Conservation (phyloP, 441 rosid species). For the Pelargonium citronellum region DNA sequence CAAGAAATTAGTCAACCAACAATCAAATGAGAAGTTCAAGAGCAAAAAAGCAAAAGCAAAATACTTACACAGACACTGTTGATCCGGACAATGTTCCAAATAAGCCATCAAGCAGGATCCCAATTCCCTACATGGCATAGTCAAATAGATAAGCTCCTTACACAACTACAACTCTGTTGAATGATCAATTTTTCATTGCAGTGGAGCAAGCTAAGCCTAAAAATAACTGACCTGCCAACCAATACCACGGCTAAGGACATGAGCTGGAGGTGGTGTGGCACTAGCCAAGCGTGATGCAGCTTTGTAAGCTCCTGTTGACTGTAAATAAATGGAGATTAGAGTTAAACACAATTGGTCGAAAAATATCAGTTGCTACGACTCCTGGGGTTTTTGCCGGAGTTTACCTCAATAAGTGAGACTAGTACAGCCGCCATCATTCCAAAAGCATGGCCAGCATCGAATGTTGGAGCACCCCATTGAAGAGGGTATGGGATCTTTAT, state of each 20-base stretch:
- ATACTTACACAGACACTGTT: slow-evolving; percentile 73
- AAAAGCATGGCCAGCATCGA: slow-evolving; percentile 97
- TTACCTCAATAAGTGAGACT: slow-evolving; percentile 90
- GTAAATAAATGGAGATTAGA: slow-evolving; percentile 15
- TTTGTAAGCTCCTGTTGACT: slow-evolving; percentile 98
- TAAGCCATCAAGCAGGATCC: slow-evolving; percentile 76
- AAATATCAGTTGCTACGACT: slow-evolving; percentile 12
- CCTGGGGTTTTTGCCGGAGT: slow-evolving; percentile 3
- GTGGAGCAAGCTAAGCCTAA: background rate
- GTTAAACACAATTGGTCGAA: background rate
- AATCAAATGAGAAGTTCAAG: slow-evolving; percentile 12
- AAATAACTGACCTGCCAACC: slow-evolving; percentile 53
- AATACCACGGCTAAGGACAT: slow-evolving; percentile 97
- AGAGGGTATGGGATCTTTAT: slow-evolving; percentile 97
- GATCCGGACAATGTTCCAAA: slow-evolving; percentile 88
- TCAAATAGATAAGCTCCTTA: slow-evolving; percentile 8
- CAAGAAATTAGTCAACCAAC: slow-evolving; percentile 16
- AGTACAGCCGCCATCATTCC: slow-evolving; percentile 98
- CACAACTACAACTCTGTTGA: background rate
- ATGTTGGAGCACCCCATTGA: slow-evolving; percentile 99
- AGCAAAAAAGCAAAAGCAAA: background rate
- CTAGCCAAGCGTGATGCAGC: slow-evolving; percentile 97
- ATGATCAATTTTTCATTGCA: background rate
- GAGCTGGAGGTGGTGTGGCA: slow-evolving; percentile 99
- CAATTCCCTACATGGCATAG: slow-evolving; percentile 48